Conservation (phyloP, 441 rosid species). For the Sinapis alba region DNA sequence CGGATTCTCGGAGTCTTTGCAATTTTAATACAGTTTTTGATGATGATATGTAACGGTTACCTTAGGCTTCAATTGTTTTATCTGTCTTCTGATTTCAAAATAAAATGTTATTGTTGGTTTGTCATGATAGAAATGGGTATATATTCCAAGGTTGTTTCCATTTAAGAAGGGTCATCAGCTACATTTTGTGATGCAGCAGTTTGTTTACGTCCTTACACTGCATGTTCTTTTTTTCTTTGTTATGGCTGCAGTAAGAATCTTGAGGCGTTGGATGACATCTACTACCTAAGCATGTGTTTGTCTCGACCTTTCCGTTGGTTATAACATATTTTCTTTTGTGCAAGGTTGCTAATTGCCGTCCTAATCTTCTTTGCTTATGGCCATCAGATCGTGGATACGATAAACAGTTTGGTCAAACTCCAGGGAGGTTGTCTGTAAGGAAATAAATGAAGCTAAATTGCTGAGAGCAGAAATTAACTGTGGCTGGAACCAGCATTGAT, state of each 20-base stretch:
- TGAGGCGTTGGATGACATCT: slow-evolving; percentile 83
- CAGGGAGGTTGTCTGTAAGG: slow-evolving; percentile 61
- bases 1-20: too few relatives aligned
- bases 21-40: too few relatives aligned
- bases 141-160: too few relatives aligned
- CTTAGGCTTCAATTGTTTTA: too few relatives aligned
- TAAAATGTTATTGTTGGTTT: too few relatives aligned
- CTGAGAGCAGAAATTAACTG: slow-evolving; percentile 53
- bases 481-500: slow-evolving; percentile 49
- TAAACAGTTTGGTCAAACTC: neutral
- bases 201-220: too few relatives aligned
- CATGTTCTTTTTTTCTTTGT: too few relatives aligned
- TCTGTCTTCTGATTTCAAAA: too few relatives aligned
- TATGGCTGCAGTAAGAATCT: slow-evolving; percentile 72
- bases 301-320: slow-evolving; percentile 3
- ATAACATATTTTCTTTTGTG: neutral
- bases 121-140: too few relatives aligned
- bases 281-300: slow-evolving; percentile 74
- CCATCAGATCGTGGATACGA: neutral
- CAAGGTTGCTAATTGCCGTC: slow-evolving; percentile 12
- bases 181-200: too few relatives aligned
- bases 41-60: too few relatives aligned
- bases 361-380: slow-evolving; percentile 19
- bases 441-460: slow-evolving; percentile 86
- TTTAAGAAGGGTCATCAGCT: too few relatives aligned